These are phyloP conservation scores for Yamadazyma buinensis DNA, from an alignment of 1,139 yeast species.

Conservation along the genomic window DNA sequence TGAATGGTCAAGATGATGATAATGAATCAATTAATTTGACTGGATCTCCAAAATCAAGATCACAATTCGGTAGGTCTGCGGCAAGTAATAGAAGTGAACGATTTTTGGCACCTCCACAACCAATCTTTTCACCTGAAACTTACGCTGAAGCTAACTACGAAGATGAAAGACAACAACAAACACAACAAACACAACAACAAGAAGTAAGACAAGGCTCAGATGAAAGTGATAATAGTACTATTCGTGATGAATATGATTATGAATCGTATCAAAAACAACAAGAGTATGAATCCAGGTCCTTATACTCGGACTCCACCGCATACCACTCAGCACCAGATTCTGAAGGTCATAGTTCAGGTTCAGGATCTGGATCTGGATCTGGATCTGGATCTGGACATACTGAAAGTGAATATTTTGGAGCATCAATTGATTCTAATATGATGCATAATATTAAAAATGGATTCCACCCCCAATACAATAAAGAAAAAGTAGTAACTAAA, in stretches of 20 bases:
- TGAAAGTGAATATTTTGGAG: conserved; percentile 37
- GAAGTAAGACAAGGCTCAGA: background rate
- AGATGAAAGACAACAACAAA: conserved; percentile 24
- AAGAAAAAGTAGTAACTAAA: conserved; percentile 31
- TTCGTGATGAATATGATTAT: conserved; percentile 29
- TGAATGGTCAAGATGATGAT: conserved; percentile 31
- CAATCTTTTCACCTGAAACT: conserved; percentile 60
- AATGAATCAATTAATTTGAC: conserved; percentile 16
- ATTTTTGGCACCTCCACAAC: conserved; percentile 59
- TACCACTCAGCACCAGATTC: conserved; percentile 33
- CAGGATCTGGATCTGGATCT: conserved; percentile 15
- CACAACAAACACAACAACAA: conserved; percentile 1
- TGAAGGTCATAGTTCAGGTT: conserved; percentile 18
- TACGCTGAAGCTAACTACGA: conserved; percentile 56
- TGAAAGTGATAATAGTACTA: conserved; percentile 14
- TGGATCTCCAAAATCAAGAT: conserved; percentile 36
- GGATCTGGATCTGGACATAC: conserved; percentile 13
- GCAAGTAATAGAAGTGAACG: conserved; percentile 46
- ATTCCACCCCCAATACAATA: conserved; percentile 37
- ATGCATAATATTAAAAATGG: conserved; percentile 42
- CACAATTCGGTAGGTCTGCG: conserved; percentile 23
- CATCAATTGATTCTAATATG: conserved; percentile 43
- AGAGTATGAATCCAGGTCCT: conserved; percentile 31
- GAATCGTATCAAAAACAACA: conserved; percentile 36
- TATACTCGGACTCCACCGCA: conserved; percentile 40